Evolutionary conservation across 1,139 yeast species (phyloP).

Genomic region (Candida sp.): DNA sequence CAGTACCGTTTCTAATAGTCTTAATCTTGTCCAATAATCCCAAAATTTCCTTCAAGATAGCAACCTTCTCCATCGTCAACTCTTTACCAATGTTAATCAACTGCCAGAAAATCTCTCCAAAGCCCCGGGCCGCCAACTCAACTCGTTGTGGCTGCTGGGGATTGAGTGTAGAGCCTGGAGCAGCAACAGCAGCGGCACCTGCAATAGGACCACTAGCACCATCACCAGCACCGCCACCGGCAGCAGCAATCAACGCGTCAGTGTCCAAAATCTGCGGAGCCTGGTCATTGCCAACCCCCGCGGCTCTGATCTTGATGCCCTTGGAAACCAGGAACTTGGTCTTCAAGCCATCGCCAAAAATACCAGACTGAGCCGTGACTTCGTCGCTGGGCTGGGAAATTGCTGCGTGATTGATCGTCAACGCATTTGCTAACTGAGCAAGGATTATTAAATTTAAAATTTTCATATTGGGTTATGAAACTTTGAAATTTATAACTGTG

Average conservation of each 20-base stretch:
- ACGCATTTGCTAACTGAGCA: slow-evolving; percentile 9
- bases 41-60: slow-evolving; percentile 14
- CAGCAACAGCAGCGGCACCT: neutral
- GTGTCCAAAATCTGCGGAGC: neutral
- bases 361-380: slow-evolving; percentile 7
- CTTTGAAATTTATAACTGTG: neutral
- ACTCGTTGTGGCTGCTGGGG: neutral
- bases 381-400: slow-evolving; percentile 5
- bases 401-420: slow-evolving; percentile 10
- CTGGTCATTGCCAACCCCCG: neutral
- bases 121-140: slow-evolving; percentile 12
- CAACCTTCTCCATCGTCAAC: slow-evolving; percentile 14
- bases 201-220: neutral
- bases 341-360: slow-evolving; percentile 8
- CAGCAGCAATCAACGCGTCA: neutral
- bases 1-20: slow-evolving; percentile 1
- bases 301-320: slow-evolving; percentile 9
- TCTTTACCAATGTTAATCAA: slow-evolving; percentile 15
- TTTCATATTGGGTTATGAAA: slow-evolving; percentile 6
- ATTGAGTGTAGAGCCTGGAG: neutral
- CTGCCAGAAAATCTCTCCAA: slow-evolving; percentile 15
- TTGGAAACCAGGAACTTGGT: slow-evolving; percentile 6
- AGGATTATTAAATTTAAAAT: slow-evolving; percentile 8
- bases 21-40: slow-evolving; percentile 13
- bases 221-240: neutral